Conservation (phyloP, 108 stramenopile species). For the Chaetoceros tenuissimus region DNA sequence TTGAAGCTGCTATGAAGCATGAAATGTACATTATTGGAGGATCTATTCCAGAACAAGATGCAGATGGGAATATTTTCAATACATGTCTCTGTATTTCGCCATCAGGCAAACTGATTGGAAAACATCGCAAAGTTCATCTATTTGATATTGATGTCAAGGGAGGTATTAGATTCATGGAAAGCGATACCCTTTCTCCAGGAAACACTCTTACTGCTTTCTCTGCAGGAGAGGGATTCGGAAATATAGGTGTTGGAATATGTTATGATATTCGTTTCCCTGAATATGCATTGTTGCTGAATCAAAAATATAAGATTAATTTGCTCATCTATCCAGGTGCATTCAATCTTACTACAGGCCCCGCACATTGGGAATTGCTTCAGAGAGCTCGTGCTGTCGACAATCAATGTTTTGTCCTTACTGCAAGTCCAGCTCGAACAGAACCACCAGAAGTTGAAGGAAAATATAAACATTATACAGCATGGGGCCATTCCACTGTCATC, state of each 20-base stretch:
- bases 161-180: slow-evolving; percentile 92
- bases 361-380: slow-evolving; percentile 98
- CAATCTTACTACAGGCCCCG: slow-evolving; percentile 97
- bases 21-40: slow-evolving; percentile 93
- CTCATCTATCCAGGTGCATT: slow-evolving; percentile 96
- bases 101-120: slow-evolving; percentile 67
- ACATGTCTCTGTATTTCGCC: slow-evolving; percentile 80
- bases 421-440: slow-evolving; percentile 85
- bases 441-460: slow-evolving; percentile 25
- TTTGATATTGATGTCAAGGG: slow-evolving; percentile 99
- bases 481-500: slow-evolving; percentile 96
- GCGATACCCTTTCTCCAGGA: slow-evolving; percentile 86
- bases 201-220: slow-evolving; percentile 62
- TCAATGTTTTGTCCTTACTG: slow-evolving; percentile 92
- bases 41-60: slow-evolving; percentile 82
- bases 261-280: slow-evolving; percentile 99
- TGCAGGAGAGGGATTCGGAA: slow-evolving; percentile 62
- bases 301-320: slow-evolving; percentile 63
- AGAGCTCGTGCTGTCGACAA: slow-evolving; percentile 95
- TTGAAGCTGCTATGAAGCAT: slow-evolving; percentile 51
- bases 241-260: slow-evolving; percentile 96
- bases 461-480: slow-evolving; percentile 95
- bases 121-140: slow-evolving; percentile 95
- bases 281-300: slow-evolving; percentile 85
- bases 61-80: slow-evolving; percentile 77